Base-by-base conservation (phyloP, 305 asterid species). In the Monarda citriodora region DNA sequence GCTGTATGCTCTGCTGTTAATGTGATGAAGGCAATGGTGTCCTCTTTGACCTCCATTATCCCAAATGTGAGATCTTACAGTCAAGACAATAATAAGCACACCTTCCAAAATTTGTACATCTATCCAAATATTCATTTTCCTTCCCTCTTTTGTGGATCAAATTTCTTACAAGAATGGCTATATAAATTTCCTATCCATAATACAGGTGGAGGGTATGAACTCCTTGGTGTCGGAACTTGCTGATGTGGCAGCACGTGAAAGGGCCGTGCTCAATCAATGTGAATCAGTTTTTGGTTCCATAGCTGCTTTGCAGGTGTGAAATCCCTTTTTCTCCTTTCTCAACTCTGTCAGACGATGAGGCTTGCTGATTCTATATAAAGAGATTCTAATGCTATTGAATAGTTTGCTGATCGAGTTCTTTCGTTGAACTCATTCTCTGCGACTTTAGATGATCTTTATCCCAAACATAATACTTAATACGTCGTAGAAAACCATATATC, bases 191-290 rank as follows among this genome's bases (percentile, higher is more conserved):
- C 18, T 48, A 65, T 59, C 68, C 47, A 45, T 56, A 42, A 17
- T 46, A 32, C 79, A 90, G 98, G 83, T 81, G 77, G 91, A 80
- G 76, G 88, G 83, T 53, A 79, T 72, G 85, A 83, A 81, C 74
- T 60, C 72, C 72, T 76, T 76, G 68, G 78, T 81, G 46, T 74
- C 86, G 42, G 86, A 94, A 76, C 91, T 94, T 73, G 96, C 96
- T 73, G 85, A 77, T 42, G 74, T 86, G 47, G 87, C 86, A 64
- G 91, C 96, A 53, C 85, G 73, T 48, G 93, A 85, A 73, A 83
- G 95, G 75, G 96, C 92, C 60, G 55, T 81, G 89, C 91, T 94
- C 57, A 82, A 88, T 65, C 96, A 90, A 74, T 87, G 83, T 56
- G 91, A 86, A 67, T 67, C 94, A 16, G 74, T 82, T 57, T 64